Conservation (phyloP, 23 red algal genomes). For the Gracilariopsis chorda region DNA sequence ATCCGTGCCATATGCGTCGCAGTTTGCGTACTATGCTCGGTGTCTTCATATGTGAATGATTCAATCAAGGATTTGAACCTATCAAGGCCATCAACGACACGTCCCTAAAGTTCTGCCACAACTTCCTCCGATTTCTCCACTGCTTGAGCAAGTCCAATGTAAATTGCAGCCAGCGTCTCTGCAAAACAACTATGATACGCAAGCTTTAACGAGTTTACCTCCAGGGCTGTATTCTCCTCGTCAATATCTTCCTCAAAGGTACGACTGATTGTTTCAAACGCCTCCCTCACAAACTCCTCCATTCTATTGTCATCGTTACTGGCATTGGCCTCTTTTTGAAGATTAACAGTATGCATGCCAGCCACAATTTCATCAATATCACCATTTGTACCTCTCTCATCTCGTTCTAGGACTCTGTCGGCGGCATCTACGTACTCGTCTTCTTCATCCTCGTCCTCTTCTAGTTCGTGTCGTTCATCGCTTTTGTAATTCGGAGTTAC, state of each 20-base stretch:
- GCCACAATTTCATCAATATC: neutral
- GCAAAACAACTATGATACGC: constrained; percentile 62
- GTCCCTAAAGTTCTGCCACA: constrained; percentile 11
- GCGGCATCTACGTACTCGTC: neutral
- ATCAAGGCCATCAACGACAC: constrained; percentile 2
- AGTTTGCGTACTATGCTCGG: neutral
- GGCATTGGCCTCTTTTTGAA: neutral
- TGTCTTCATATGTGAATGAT: constrained; percentile 30
- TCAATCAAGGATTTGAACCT: neutral
- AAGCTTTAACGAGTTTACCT: constrained; percentile 83
- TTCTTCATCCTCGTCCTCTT: constrained; percentile 33
- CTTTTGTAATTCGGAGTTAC: constrained; percentile 20
- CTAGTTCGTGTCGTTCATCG: constrained; percentile 63
- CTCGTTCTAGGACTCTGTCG: neutral
- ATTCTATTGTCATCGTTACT: neutral
- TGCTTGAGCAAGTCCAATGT: neutral
- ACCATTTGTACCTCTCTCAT: neutral
- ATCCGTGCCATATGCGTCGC: neutral
- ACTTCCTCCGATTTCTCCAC: constrained; percentile 1
- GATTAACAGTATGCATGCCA: neutral
- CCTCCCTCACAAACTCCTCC: constrained; percentile 49
- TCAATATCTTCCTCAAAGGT: constrained; percentile 59
- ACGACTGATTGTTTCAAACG: constrained; percentile 70
- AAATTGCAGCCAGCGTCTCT: constrained; percentile 24
- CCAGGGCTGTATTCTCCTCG: constrained; percentile 60